phyloP scores from a whole-genome alignment of 495 filamentous ascomycete genomes.

The Tuber indicum region DNA sequence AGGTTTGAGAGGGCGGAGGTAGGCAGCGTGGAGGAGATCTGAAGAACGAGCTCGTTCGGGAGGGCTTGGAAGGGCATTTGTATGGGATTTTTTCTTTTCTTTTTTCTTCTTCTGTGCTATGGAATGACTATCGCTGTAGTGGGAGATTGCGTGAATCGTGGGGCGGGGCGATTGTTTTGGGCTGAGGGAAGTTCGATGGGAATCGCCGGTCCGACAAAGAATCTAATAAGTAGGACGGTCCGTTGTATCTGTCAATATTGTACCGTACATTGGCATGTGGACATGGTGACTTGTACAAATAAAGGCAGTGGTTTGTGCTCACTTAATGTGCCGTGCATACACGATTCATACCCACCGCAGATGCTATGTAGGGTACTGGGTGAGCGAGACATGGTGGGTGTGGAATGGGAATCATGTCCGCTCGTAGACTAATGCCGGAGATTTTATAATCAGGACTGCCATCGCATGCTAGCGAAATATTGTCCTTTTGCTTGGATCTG shows the following conservation, averaged over 20 bases:
- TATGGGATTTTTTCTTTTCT: not conserved
- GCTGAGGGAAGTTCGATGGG: not conserved
- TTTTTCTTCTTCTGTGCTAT: not conserved
- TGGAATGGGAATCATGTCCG: not conserved
- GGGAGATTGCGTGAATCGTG: not conserved
- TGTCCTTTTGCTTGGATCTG: too few relatives aligned
- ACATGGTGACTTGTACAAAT: not conserved
- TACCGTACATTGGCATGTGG: not conserved
- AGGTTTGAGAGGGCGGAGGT: conserved; percentile 2
- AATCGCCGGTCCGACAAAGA: not conserved
- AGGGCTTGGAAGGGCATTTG: not conserved
- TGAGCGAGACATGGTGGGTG: not conserved
- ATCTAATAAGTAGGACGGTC: not conserved
- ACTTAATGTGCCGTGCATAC: not conserved
- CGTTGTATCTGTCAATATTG: not conserved
- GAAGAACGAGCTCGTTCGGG: not conserved
- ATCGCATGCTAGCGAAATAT: too few relatives aligned
- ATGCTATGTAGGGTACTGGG: not conserved
- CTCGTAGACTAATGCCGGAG: too few relatives aligned
- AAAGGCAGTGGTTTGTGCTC: not conserved
- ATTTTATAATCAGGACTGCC: too few relatives aligned
- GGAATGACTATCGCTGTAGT: not conserved
- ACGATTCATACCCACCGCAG: not conserved
- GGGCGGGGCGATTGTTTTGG: not conserved
- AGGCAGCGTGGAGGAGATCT: not conserved